These are phyloP conservation scores for Micromonas commoda DNA, from an alignment of 139 green algal species.

Conservation along the genomic window DNA sequence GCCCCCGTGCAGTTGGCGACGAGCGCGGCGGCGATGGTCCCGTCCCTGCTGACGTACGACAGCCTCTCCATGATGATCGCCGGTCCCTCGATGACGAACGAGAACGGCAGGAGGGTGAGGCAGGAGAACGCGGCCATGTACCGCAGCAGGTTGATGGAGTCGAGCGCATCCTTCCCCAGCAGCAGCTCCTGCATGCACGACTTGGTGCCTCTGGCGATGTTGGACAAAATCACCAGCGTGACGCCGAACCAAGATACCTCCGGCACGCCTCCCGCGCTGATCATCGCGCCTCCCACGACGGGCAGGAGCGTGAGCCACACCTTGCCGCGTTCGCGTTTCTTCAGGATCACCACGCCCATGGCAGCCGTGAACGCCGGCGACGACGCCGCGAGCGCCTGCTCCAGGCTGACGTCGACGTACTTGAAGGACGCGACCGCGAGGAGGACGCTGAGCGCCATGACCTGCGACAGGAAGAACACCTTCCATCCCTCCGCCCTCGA, in stretches of 20 bases:
- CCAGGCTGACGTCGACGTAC: not conserved
- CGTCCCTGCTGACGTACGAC: not conserved
- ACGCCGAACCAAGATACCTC: not conserved
- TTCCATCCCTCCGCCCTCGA: not conserved
- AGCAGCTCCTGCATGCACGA: slow-evolving; percentile 69
- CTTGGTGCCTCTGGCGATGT: slow-evolving; percentile 62
- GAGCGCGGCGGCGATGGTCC: not conserved
- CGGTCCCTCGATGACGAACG: not conserved
- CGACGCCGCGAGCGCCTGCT: not conserved
- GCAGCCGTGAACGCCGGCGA: not conserved
- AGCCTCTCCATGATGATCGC: not conserved
- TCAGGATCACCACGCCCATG: not conserved
- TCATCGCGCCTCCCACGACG: not conserved
- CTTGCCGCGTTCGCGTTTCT: not conserved
- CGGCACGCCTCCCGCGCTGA: not conserved
- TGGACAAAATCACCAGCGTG: slow-evolving; percentile 48
- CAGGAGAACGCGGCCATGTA: not conserved
- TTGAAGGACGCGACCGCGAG: slow-evolving; percentile 6
- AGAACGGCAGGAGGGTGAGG: not conserved
- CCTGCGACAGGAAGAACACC: not conserved
- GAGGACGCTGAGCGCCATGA: not conserved
- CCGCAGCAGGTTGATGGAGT: not conserved
- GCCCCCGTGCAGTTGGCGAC: slow-evolving; percentile 68
- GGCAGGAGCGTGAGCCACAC: not conserved
- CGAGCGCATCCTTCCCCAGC: slow-evolving; percentile 40